phyloP scores from a whole-genome alignment of 2,329 filamentous ascomycete genomes.

The Elsinoe arachidis region DNA sequence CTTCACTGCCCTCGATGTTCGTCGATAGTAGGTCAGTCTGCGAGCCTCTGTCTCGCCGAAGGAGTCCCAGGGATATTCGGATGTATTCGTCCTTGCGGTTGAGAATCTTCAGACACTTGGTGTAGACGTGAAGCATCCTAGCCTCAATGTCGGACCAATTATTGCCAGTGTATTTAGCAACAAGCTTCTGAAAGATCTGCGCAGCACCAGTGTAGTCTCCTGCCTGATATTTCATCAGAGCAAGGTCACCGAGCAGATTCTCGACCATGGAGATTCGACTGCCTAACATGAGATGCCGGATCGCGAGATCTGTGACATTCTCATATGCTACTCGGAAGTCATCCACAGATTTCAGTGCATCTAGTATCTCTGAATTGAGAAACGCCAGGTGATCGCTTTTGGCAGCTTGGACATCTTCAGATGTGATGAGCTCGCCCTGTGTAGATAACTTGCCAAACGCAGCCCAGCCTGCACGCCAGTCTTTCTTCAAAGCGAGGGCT shows the following conservation, averaged over 20 bases:
- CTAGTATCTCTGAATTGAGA: constrained; percentile 23
- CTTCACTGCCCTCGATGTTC: background rate
- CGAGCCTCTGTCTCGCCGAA: background rate
- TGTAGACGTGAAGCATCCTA: constrained; percentile 78
- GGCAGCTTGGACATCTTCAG: background rate
- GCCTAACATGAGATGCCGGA: constrained; percentile 74
- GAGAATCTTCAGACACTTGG: constrained; percentile 69
- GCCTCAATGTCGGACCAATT: constrained; percentile 74
- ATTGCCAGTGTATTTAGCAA: constrained; percentile 67
- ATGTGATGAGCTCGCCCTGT: constrained; percentile 22
- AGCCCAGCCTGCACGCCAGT: constrained; percentile 72
- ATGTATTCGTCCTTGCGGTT: constrained; percentile 72
- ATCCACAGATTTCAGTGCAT: constrained; percentile 29
- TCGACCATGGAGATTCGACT: constrained; percentile 70
- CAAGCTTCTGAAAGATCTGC: constrained; percentile 67
- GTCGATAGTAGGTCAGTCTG: background rate
- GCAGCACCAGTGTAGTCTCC: constrained; percentile 66
- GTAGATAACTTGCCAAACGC: constrained; percentile 22
- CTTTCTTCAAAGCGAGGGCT: constrained; percentile 58
- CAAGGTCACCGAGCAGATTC: constrained; percentile 72
- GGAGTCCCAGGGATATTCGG: constrained; percentile 64
- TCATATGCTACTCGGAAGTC: constrained; percentile 35
- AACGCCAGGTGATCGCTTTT: constrained; percentile 4
- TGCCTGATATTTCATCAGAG: constrained; percentile 58
- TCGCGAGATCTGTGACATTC: constrained; percentile 69